These are phyloP conservation scores for Lepiota brunneoincarnata DNA, from an alignment of 768 basidiomycete species.

Conservation along the genomic window DNA sequence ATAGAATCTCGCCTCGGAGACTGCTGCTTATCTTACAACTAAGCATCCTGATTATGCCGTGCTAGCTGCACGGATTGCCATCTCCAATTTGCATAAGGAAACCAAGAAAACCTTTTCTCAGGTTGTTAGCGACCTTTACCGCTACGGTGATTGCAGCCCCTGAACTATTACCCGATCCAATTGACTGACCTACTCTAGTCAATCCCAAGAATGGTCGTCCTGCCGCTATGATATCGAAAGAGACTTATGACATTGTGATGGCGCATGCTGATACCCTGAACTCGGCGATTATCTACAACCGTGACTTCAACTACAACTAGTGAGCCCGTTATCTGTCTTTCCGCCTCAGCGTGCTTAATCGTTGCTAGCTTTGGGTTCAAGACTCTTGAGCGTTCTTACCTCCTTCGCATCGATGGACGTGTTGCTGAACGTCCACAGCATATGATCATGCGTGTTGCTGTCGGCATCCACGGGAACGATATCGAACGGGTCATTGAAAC, in stretches of 20 bases:
- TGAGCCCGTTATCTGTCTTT: slow-evolving; percentile 32
- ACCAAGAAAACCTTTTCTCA: slow-evolving; percentile 96
- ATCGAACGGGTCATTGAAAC: slow-evolving; percentile 90
- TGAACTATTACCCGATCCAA: neutral
- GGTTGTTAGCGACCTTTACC: slow-evolving; percentile 88
- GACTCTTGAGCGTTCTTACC: slow-evolving; percentile 96
- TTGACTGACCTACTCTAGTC: slow-evolving; percentile 42
- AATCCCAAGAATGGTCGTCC: slow-evolving; percentile 92
- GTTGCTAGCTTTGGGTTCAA: slow-evolving; percentile 92
- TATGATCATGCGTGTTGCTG: slow-evolving; percentile 99
- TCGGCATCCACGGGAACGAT: slow-evolving; percentile 91
- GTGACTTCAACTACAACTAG: slow-evolving; percentile 98
- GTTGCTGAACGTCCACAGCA: slow-evolving; percentile 98
- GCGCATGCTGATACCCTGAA: slow-evolving; percentile 81
- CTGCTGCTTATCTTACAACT: slow-evolving; percentile 95
- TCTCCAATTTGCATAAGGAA: slow-evolving; percentile 98
- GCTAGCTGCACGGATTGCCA: slow-evolving; percentile 96
- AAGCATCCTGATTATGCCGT: slow-evolving; percentile 98
- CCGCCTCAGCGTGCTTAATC: neutral
- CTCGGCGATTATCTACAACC: slow-evolving; percentile 95
- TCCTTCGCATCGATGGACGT: slow-evolving; percentile 89
- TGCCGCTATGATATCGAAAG: slow-evolving; percentile 89
- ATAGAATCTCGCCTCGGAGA: slow-evolving; percentile 97
- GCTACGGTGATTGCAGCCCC: slow-evolving; percentile 58
- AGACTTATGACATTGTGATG: slow-evolving; percentile 79